Evolutionary conservation across 768 basidiomycete species (phyloP), one percentile per base, ranked within the genome.

Genomic region (Kwoniella pini): DNA sequence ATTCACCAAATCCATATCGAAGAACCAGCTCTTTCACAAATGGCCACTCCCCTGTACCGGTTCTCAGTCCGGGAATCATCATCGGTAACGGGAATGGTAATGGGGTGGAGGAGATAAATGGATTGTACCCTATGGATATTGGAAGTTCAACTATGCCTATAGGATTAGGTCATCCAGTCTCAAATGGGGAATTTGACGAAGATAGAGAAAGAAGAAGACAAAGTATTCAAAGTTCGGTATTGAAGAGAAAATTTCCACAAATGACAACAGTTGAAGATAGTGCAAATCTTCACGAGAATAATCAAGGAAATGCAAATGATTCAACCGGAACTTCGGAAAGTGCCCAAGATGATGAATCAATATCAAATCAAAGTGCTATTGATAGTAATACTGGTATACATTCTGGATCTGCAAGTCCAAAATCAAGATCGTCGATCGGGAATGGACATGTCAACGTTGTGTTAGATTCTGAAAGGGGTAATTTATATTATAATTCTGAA

Each of bases 61-160:
- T 6, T 42, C 19, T 42, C n/a, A 42, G 40, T 19, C 40, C 40
- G 9, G 40, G 40, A 42, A 13, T 42, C 5, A 42, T 52, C 11
- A 4, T 30, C 10, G n/a, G 24, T 3, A 26, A 26, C 24, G 48
- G 48, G 6, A n/a, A 21, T 12, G 50, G 28, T 3, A 44, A 57
- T 19, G 33, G 39, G 9, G 30, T 65, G 15, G 62, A 54, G 42
- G 72, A 69, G 44, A 63, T 67, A 1, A 43, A 69, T 24, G 72
- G 71, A 11, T 38, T 45, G 15, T 64, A 53, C 51, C 57, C 65
- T 6, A 39, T 54, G 36, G 63, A 64, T 22, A 54, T 67, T 19
- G 65, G 63, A 51, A 44, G 36, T 11, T 44, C 49, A 17, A 59
- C 50, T 24, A 52, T 59, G 57, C 57, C 57, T 12, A 55, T 55